Conservation (phyloP, 2,329 filamentous ascomycete genomes). For the Fonsecaea pedrosoi region DNA sequence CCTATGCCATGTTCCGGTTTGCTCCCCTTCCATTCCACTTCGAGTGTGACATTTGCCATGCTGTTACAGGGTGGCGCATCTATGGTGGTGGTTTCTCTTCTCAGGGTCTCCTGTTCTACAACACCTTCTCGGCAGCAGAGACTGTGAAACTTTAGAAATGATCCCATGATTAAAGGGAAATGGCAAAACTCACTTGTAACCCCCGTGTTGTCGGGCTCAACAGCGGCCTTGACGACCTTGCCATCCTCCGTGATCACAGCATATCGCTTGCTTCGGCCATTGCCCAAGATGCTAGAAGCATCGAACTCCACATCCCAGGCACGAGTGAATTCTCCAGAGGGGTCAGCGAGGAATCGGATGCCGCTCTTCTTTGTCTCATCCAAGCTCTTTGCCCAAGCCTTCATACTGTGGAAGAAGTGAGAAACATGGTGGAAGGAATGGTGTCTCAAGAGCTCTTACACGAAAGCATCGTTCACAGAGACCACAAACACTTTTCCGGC, state of each 20-base stretch:
- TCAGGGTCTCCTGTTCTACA: slow-evolving; percentile 22
- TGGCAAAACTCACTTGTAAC: slow-evolving; percentile 66
- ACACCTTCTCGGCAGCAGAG: slow-evolving; percentile 38
- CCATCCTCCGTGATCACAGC: slow-evolving; percentile 83
- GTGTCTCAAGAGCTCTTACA: slow-evolving; percentile 62
- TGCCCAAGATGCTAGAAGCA: slow-evolving; percentile 78
- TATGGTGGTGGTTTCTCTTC: neutral
- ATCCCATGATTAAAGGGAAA: neutral
- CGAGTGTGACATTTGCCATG: neutral
- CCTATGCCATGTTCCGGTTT: neutral
- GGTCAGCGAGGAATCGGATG: slow-evolving; percentile 88
- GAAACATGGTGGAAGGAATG: slow-evolving; percentile 32
- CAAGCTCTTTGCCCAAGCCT: slow-evolving; percentile 81
- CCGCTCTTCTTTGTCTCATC: slow-evolving; percentile 77
- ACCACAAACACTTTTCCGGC: slow-evolving; percentile 88
- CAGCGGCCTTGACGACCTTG: slow-evolving; percentile 78
- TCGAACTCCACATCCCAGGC: slow-evolving; percentile 85
- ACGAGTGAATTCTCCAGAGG: slow-evolving; percentile 78
- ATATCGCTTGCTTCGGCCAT: slow-evolving; percentile 84
- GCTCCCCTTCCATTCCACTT: neutral
- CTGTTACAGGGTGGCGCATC: neutral
- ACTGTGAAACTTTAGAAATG: slow-evolving; percentile 25
- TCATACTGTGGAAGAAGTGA: slow-evolving; percentile 69
- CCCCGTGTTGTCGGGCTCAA: slow-evolving; percentile 89
- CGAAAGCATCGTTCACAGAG: slow-evolving; percentile 92